Evolutionary conservation across 495 filamentous ascomycete genomes (phyloP).

Genomic region (Trichoderma reesei): DNA sequence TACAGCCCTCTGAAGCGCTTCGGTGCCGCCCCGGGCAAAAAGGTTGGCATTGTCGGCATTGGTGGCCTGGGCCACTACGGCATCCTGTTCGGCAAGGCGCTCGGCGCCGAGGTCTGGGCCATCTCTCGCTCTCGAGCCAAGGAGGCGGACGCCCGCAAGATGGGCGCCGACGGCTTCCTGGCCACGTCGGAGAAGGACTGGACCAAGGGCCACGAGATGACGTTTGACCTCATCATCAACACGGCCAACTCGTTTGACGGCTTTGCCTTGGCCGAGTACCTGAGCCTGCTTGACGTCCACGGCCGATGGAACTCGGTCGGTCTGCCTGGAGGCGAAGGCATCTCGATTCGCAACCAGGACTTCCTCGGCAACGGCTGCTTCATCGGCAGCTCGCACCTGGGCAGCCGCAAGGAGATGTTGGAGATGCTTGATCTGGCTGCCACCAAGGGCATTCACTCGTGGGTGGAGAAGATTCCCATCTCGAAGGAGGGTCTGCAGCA

Average conservation of each 20-base stretch:
- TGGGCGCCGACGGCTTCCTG: constrained; percentile 69
- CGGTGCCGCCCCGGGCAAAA: constrained; percentile 67
- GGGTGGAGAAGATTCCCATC: constrained; percentile 71
- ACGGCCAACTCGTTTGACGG: constrained; percentile 45
- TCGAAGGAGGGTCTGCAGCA: constrained; percentile 57
- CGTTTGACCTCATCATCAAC: constrained; percentile 52
- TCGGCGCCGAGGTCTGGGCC: constrained; percentile 61
- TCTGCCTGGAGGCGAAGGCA: constrained; percentile 69
- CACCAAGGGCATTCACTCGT: constrained; percentile 70
- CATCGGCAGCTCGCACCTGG: constrained; percentile 74
- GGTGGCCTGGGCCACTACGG: constrained; percentile 72
- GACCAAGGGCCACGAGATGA: constrained; percentile 44
- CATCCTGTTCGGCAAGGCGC: constrained; percentile 58
- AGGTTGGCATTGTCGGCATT: constrained; percentile 61
- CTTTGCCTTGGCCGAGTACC: constrained; percentile 56
- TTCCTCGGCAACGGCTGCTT: constrained; percentile 68
- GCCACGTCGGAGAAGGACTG: constrained; percentile 58
- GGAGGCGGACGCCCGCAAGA: constrained; percentile 53
- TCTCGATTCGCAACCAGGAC: constrained; percentile 64
- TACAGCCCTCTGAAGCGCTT: constrained; percentile 70
- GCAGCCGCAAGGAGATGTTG: constrained; percentile 69
- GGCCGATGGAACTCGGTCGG: constrained; percentile 77
- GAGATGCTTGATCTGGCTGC: constrained; percentile 75
- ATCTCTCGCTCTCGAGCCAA: constrained; percentile 61
- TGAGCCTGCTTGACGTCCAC: constrained; percentile 73